A percentile compares a stretch with the other conserved stretches of the same genome.
Conservation (phyloP, 768 basidiomycete species). For the Kwoniella europaea region DNA sequence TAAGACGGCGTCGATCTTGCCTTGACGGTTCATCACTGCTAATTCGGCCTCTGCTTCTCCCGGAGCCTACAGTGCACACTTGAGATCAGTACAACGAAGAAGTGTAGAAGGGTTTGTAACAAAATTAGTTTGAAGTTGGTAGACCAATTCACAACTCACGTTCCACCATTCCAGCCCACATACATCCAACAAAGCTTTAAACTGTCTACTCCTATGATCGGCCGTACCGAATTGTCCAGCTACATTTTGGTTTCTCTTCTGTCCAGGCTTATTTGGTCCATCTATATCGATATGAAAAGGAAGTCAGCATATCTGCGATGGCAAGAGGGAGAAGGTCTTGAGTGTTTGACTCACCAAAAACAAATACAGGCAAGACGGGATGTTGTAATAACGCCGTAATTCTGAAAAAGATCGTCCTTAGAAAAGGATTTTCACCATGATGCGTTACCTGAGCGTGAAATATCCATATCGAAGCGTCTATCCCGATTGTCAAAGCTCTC, state of each 20-base stretch:
- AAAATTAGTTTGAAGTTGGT: background rate
- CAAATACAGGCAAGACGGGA: slow-evolving; percentile 84
- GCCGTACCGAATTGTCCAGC: slow-evolving; percentile 50
- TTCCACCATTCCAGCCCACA: slow-evolving; percentile 62
- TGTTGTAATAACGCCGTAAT: slow-evolving; percentile 73
- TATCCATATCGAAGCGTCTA: slow-evolving; percentile 69
- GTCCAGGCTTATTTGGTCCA: slow-evolving; percentile 77
- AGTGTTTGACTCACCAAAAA: slow-evolving; percentile 65
- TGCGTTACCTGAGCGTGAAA: slow-evolving; percentile 63
- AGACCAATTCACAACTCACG: slow-evolving; percentile 57
- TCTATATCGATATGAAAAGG: slow-evolving; percentile 54
- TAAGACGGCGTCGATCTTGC: slow-evolving; percentile 82
- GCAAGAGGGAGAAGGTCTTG: too few relatives aligned
- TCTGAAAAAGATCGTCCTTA: slow-evolving; percentile 82
- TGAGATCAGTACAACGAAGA: background rate
- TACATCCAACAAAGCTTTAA: slow-evolving; percentile 59
- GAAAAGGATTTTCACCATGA: slow-evolving; percentile 79
- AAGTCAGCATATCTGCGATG: background rate
- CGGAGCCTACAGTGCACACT: slow-evolving; percentile 62
- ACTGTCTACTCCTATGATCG: slow-evolving; percentile 50
- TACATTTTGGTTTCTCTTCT: slow-evolving; percentile 67
- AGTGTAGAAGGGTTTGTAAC: background rate
- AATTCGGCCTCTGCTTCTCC: slow-evolving; percentile 95
- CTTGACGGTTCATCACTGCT: slow-evolving; percentile 79
- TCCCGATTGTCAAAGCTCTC: slow-evolving; percentile 80